Conservation (phyloP, 306 rosid genomes). For the Glycine latifolia region DNA sequence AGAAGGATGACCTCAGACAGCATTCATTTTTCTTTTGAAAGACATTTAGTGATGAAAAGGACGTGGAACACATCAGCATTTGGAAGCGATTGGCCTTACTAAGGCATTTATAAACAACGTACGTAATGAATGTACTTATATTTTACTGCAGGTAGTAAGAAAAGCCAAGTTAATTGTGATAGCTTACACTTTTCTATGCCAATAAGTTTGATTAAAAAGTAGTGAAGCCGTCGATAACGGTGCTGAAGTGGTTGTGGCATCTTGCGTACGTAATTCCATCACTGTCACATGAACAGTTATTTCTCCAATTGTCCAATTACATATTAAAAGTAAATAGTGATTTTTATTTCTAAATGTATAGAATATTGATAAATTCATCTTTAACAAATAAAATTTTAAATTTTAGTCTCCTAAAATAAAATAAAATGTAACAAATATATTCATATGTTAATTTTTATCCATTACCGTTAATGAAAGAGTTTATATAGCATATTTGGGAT, state of each 20-base stretch:
- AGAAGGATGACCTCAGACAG: conserved; percentile 35
- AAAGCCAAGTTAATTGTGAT: no score
- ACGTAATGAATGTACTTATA: not conserved
- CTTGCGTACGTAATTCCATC: conserved; percentile 4
- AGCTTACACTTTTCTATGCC: not conserved
- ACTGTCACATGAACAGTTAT: not conserved
- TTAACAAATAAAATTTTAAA: no score
- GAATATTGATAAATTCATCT: no score
- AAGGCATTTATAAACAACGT: not conserved
- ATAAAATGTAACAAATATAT: no score
- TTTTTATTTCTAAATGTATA: no score
- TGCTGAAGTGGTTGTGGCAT: not conserved
- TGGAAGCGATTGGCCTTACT: conserved; percentile 3
- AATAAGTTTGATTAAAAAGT: not conserved
- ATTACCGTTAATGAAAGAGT: no score
- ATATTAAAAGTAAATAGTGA: not conserved
- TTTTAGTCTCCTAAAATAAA: no score
- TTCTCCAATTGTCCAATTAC: not conserved
- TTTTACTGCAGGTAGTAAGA: no score
- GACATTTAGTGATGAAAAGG: conserved; percentile 43
- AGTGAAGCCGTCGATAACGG: not conserved
- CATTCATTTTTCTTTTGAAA: not conserved
- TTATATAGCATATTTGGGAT: no score
- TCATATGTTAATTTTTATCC: no score
- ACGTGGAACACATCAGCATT: conserved; percentile 36